phyloP scores from a whole-genome alignment of 148 eudicot species.

The Nyssa sinensis region DNA sequence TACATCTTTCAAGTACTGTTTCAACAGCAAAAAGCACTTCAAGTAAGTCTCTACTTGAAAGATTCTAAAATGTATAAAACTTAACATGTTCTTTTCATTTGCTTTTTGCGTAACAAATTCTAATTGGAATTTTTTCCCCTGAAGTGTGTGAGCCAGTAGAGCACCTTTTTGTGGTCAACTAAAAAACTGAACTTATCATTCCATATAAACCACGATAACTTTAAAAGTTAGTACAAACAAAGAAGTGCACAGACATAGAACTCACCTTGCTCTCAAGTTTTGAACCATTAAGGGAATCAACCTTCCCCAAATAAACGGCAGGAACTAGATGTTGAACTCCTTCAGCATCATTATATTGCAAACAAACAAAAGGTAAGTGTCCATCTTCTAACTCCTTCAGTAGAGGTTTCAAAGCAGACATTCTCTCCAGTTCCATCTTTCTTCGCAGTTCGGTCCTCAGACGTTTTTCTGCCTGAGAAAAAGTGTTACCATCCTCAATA shows the following conservation, averaged over 20 bases:
- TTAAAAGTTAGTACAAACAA: conserved; percentile 3
- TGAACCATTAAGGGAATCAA: conserved; percentile 56
- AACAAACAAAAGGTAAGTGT: conserved; percentile 69
- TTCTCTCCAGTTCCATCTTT: conserved; percentile 79
- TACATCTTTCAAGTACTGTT: background rate
- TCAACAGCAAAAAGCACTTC: background rate
- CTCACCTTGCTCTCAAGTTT: conserved; percentile 67
- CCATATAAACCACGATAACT: conserved; percentile 9
- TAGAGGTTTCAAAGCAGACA: conserved; percentile 64
- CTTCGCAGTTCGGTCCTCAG: conserved; percentile 54
- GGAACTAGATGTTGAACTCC: conserved; percentile 66
- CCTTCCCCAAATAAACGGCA: conserved; percentile 82
- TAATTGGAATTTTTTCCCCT: background rate
- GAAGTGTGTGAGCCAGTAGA: background rate
- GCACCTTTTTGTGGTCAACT: background rate
- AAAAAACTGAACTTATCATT: background rate
- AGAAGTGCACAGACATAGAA: conserved; percentile 6
- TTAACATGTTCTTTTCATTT: background rate
- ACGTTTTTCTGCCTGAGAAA: conserved; percentile 68
- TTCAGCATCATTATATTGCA: conserved; percentile 66
- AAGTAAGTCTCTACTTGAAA: background rate
- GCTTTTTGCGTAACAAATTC: background rate
- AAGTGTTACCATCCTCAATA: conserved; percentile 6
- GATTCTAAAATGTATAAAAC: too few species aligned
- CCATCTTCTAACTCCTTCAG: conserved; percentile 61